Percentiles rank a stretch among this genome's conserved stretches.
These are phyloP conservation scores for Didymosphaeria variabile DNA, from an alignment of 2,329 filamentous ascomycete species.

Conservation along the genomic window DNA sequence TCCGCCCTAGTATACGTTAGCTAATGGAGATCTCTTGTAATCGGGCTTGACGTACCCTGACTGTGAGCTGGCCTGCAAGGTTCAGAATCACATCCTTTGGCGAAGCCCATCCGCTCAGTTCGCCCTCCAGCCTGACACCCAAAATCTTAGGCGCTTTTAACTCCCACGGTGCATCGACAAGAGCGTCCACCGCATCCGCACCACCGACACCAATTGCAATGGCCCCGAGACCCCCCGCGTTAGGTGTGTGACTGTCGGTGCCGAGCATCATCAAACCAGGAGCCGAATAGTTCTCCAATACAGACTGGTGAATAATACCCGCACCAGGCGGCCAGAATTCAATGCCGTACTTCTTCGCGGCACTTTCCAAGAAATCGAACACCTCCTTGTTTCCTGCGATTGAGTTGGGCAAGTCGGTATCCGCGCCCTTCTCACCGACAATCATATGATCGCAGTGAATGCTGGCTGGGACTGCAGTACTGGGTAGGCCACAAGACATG, in stretches of 20 bases:
- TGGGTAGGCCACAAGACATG: conserved; percentile 92
- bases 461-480: conserved; percentile 92
- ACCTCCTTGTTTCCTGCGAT: conserved; percentile 96
- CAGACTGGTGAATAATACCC: conserved; percentile 82
- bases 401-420: conserved; percentile 82
- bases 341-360: conserved; percentile 62
- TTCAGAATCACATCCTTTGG: conserved; percentile 96
- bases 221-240: conserved; percentile 91
- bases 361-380: conserved; percentile 95
- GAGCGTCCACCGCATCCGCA: conserved; percentile 94
- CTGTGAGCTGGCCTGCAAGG: conserved; percentile 88
- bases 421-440: conserved; percentile 89
- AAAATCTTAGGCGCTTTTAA: conserved; percentile 92
- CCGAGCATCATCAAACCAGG: conserved; percentile 98
- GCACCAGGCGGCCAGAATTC: conserved; percentile 54
- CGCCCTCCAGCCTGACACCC: conserved; percentile 83
- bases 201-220: conserved; percentile 97
- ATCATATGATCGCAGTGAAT: conserved; percentile 99
- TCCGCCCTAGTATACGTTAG: conserved; percentile 65
- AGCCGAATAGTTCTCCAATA: conserved; percentile 97
- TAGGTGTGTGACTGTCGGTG: conserved; percentile 96
- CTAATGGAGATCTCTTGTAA: neutral
- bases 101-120: conserved; percentile 88
- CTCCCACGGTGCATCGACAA: conserved; percentile 97
- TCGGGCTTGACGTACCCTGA: conserved; percentile 62